Percentiles rank a stretch among this genome's conserved stretches.
Evolutionary conservation across 331 rosid species (phyloP).

Genomic region (Quercus phellos): DNA sequence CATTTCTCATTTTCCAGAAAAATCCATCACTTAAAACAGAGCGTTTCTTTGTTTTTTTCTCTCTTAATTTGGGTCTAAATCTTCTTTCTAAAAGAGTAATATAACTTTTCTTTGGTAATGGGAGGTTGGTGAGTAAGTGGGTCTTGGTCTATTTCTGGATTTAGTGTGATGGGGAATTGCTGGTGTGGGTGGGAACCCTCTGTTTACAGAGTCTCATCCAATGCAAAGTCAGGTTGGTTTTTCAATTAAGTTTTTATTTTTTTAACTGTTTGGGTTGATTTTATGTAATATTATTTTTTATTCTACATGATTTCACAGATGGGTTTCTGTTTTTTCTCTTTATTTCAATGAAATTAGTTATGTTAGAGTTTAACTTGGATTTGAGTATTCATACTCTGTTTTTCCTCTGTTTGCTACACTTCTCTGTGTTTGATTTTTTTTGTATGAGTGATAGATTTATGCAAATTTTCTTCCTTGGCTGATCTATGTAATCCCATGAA

Average conservation of each 20-base stretch:
- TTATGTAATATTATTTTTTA: neutral
- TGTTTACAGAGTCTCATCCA: conserved; percentile 75
- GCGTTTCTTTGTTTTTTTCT: neutral
- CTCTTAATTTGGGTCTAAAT: neutral
- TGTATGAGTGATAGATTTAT: neutral
- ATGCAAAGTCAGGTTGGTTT: conserved; percentile 79
- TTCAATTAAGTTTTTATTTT: neutral
- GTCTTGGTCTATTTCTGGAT: conserved; percentile 22
- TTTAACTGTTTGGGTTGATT: conserved; percentile 1
- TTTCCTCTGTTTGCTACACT: conserved; percentile 17
- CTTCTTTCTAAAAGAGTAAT: conserved; percentile 21
- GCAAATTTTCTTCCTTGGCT: neutral
- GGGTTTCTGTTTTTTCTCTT: conserved; percentile 4
- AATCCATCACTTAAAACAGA: neutral
- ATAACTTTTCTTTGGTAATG: conserved; percentile 36
- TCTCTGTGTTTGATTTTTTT: neutral
- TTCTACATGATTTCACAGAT: neutral
- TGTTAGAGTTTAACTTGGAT: neutral
- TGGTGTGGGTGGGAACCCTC: conserved; percentile 62
- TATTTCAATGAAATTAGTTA: conserved; percentile 16
- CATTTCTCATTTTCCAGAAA: conserved; percentile 6
- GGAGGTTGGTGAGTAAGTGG: conserved; percentile 31
- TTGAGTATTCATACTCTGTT: neutral
- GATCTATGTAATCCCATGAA: neutral
- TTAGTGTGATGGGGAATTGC: conserved; percentile 80